Evolutionary conservation across 2,329 filamentous ascomycete species (phyloP).

Genomic region (Bipolaris oryzae): DNA sequence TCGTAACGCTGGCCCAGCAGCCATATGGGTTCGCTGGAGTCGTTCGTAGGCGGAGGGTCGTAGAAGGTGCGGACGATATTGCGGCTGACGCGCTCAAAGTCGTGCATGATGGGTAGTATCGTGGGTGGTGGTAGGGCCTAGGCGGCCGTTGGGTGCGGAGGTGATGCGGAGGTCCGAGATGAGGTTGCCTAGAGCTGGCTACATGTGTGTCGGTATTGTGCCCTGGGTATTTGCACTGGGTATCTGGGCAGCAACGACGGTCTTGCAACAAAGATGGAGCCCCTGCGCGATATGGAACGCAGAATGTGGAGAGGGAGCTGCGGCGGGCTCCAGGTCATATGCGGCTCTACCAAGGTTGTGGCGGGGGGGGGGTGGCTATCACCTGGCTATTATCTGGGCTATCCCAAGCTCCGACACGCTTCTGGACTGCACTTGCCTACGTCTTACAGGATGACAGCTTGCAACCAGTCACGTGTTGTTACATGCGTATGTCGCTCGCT

Average conservation of each 20-base stretch:
- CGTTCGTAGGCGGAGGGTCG: constrained; percentile 86
- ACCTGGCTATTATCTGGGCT: constrained; percentile 10
- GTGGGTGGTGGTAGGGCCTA: background rate
- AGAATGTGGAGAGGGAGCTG: background rate
- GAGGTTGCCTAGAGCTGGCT: constrained; percentile 20
- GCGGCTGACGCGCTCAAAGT: constrained; percentile 75
- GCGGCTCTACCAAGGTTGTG: constrained; percentile 10
- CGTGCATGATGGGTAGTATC: constrained; percentile 60
- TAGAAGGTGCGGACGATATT: constrained; percentile 89
- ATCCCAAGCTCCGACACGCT: constrained; percentile 5
- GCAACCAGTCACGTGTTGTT: background rate
- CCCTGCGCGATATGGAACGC: background rate
- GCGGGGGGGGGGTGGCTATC: constrained; percentile 17
- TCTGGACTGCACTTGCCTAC: background rate
- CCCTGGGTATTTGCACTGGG: background rate
- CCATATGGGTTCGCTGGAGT: constrained; percentile 77
- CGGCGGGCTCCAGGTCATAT: constrained; percentile 15
- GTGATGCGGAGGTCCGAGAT: constrained; percentile 21
- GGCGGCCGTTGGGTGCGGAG: constrained; percentile 17
- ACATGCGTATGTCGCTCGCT: too few species aligned
- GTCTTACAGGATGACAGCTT: background rate
- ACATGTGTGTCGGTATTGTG: constrained; percentile 15
- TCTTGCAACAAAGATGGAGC: background rate
- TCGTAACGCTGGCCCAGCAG: constrained; percentile 72
- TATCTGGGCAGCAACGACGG: background rate